These are phyloP conservation scores for Botryotinia calthae DNA, from an alignment of 2,329 filamentous ascomycete genomes.

Conservation along the genomic window DNA sequence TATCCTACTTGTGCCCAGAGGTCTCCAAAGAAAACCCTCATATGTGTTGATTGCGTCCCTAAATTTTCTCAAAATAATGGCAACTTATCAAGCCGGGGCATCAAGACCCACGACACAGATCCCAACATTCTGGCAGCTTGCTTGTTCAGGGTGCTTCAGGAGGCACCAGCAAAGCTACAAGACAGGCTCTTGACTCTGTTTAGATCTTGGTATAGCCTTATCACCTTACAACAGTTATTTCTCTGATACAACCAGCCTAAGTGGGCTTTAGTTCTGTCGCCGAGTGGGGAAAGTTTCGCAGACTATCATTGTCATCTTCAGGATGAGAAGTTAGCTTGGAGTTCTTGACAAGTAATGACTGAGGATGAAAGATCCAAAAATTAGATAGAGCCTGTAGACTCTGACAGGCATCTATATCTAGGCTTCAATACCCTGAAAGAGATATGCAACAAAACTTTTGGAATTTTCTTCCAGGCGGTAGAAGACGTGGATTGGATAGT, in stretches of 20 bases:
- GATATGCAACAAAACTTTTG: background rate
- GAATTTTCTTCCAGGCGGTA: background rate
- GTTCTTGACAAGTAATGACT: background rate
- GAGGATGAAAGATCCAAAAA: background rate
- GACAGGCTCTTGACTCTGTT: background rate
- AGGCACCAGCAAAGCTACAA: background rate
- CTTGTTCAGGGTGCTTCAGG: background rate
- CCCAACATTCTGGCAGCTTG: background rate
- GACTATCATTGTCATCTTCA: background rate
- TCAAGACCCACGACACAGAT: background rate
- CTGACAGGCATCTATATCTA: no score
- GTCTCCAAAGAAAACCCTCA: background rate
- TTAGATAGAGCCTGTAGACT: no score
- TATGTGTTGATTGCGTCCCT: background rate
- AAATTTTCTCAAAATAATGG: background rate
- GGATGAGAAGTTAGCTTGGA: background rate
- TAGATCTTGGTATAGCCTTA: background rate
- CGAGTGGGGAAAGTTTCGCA: fast-evolving
- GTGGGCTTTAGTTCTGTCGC: background rate
- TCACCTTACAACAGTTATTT: background rate
- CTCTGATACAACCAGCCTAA: background rate
- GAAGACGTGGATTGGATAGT: background rate
- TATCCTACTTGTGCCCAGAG: background rate
- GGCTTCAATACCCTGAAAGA: background rate
- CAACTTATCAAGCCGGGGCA: background rate